Evolutionary conservation across 83 land plant species (phyloP), one percentile per base, ranked within the genome.

Genomic region (Picea engelmannii): DNA sequence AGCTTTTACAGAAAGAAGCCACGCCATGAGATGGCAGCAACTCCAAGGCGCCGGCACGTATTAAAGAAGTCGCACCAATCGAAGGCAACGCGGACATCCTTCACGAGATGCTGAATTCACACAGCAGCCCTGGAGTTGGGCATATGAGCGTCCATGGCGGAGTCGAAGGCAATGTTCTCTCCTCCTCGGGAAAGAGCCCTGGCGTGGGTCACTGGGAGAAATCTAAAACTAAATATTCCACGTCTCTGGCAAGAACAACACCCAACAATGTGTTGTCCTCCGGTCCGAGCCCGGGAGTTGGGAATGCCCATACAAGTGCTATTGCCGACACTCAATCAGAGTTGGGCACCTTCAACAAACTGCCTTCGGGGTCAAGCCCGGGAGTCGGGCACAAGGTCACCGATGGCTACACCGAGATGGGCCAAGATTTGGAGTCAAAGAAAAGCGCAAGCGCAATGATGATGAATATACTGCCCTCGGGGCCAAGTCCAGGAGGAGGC

Each of bases 341-440:
- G 69, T 24, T 25, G 35, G 31, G 6, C 17, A 24, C 6, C 6
- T 6, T 67, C 40, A 67, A 67, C 40, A 25, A 27, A 4, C 27
- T 67, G 20, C 40, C 70, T 27, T 67, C 70, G 27, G 70, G 70
- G 13, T 4, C 70, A 68, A 68, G 71, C 71, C 71, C 71, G 17
- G 40, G 71, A 4, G 71, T 68, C 2, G 71, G 71, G 16, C 71
- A 68, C 40, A 68, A 27, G 71, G 71, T 27, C 38, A 27, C 15
- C n/a, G 35, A 31, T 35, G 16, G 70, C 16, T 15, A 66, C n/a
- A 68, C 35, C 1, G 25, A 25, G 4, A 25, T 24, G 68, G 2
- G 35, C 12, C 35, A 67, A 27, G 16, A 68, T 20, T 9, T 10
- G 55, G 55, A 49, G 11, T 49, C 55, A 10, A 9, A 49, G 55